Evolutionary conservation across 225 moss, liverwort and hornwort genomes (phyloP).

Genomic region (Neckera pumila): DNA sequence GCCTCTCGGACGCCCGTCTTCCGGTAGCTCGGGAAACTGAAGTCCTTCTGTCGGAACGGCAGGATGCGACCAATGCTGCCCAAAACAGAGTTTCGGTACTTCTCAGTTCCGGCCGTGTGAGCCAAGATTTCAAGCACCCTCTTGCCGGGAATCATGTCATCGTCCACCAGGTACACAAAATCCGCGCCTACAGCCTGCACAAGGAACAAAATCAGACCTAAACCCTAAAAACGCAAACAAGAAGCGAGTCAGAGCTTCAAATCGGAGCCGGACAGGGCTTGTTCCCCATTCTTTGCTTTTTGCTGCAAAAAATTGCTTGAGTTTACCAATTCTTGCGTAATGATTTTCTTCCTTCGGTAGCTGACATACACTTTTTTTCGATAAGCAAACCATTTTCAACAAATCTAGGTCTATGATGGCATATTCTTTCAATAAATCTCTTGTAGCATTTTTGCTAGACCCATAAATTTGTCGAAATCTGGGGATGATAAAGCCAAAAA

Average conservation of each 20-base stretch:
- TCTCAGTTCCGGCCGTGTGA: slow-evolving; percentile 64
- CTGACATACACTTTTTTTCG: too few species aligned
- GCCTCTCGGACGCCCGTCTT: slow-evolving; percentile 59
- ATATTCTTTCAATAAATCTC: neutral
- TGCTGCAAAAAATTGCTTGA: neutral
- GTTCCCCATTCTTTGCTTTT: too few species aligned
- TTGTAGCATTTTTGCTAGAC: too few species aligned
- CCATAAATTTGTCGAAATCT: neutral
- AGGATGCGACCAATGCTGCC: slow-evolving; percentile 86
- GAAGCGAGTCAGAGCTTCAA: neutral
- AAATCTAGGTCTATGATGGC: neutral
- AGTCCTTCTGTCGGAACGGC: slow-evolving; percentile 75
- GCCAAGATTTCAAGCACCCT: slow-evolving; percentile 64
- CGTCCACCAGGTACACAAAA: slow-evolving; percentile 76
- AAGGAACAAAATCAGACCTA: neutral
- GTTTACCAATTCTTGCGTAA: neutral
- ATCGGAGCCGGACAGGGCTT: too few species aligned
- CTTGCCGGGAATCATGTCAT: slow-evolving; percentile 89
- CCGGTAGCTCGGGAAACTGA: slow-evolving; percentile 82
- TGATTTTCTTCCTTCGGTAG: neutral
- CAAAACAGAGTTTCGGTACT: slow-evolving; percentile 67
- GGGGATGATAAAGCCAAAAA: neutral
- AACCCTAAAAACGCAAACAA: neutral
- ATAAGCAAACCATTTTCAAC: neutral
- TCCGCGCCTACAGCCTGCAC: slow-evolving; percentile 55